Evolutionary conservation across 805 yeast species (phyloP), one percentile per base, ranked within the genome.

Genomic region (Candida jianshihensis): DNA sequence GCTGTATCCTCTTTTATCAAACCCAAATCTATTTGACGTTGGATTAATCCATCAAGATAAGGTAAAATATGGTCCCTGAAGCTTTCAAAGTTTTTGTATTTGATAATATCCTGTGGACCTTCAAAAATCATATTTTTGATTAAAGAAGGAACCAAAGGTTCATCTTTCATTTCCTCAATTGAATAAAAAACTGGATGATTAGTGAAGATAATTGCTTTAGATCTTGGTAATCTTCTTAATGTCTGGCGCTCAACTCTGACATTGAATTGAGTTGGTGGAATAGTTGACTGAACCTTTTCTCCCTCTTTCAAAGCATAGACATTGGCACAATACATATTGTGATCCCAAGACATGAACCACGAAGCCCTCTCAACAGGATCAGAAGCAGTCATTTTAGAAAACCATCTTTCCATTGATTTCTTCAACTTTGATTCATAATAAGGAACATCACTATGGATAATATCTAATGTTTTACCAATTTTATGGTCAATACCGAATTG

Each of bases 121-220:
- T 80, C 86, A 43, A 60, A 73, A 24, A 81, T 60, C 34, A 78
- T 75, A 47, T 77, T 79, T 50, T 71, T 70, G 33, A 81, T 54
- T 33, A 81, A 61, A 0, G 83, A 73, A 7, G 88, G 87, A 19
- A 83, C 73, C 49, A 79, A 56, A 4, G 94, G 90, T 51, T 81
- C 87, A 49, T 83, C 88, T 42, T 83, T 81, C 75, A 83, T 76
- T 50, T 84, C 90, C 27, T 82, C 89, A 29, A 83, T 75, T 3
- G 82, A 73, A 56, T 83, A 83, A 52, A 79, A 82, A n/a, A 79
- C 66, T 5, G 88, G 89, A 53, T 81, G 89, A 52, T 81, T 81
- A 19, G 87, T 77, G 63, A 81, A 81, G 34, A 81, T 75, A 41
- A 81, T 75, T 3, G 87, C 87, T 32, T 64, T 49, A 0, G 81